Base-by-base conservation (phyloP, 192 early-diverging fungal genomes). In the Rhizophagus sp. region DNA sequence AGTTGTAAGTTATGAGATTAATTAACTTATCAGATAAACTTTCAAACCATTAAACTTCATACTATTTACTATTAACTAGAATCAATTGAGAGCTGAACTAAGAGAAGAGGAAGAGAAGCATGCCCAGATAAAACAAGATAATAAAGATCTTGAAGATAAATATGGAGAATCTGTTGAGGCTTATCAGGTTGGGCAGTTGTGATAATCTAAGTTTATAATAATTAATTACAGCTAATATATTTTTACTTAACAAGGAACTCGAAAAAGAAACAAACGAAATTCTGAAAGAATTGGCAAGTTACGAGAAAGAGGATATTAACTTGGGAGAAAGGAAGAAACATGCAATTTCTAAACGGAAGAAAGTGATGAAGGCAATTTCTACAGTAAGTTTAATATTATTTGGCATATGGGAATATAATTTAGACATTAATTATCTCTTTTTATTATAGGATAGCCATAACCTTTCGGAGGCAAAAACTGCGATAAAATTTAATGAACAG, bases 301-400 rank as follows among this genome's bases (percentile, higher is more conserved):
- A 91, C 64, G 95, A 96, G 85, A 89, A 89, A 66, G 88, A 92
- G 47, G 93, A 96, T 80, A 93, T 98, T 27, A 92, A 96, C 81
- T 82, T 96, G 68, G 91, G 92, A 75, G 96, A 97, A 82, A 95
- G 91, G 78, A 92, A 92, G 82, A 95, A 97, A 79, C 92, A 96
- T 86, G 80, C 95, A 76, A 88, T 83, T 34, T 87, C 82, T 65
- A 96, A 97, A 80, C 86, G 89, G 74, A 96, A 97, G 78, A 97
- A 97, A 82, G 36, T 90, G 4, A 83, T 85, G 33, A 93, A 92
- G 49, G 62, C 93, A 8, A 78, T 96, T n/a, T 87, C 93, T 78
- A 86, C 83, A 41, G 91, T 91, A 84, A 13, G n/a, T 25, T 17
- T 17, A 17, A 25, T 12, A 47, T 57, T 81, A 24, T 63, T 19